Evolutionary conservation across 768 basidiomycete genomes (phyloP), one percentile per base, ranked within the genome.

Genomic region (Mycena maculata): DNA sequence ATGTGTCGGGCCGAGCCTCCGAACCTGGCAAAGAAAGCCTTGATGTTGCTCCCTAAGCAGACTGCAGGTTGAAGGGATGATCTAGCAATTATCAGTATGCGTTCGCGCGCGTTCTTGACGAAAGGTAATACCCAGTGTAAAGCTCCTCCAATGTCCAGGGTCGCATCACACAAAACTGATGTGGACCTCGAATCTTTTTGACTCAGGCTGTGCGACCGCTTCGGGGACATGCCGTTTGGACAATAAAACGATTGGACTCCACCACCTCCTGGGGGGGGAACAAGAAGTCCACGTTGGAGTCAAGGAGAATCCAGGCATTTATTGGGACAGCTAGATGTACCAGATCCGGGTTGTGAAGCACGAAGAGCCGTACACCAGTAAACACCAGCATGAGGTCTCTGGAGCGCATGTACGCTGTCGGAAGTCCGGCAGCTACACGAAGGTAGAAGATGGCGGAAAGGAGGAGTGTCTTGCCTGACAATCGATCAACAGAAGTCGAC

Each of bases 1-100:
- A 61, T 49, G 7, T 61, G 60, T 23, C 60, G 30, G 39, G 60
- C 60, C 23, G 60, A 61, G 41, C 60, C 60, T 53, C 60, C 60
- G 41, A 53, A 61, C 50, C 44, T 53, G 28, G 33, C 10, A 50
- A 53, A 61, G 42, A 61, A 61, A 44, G 45, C 30, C n/a, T 44
- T 38, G 20, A 61, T 52, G 30, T 61, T 28, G 39, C 2, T 20
- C 28, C 50, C 50, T 25, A 50, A 53, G 50, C 39, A 53, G 22
- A 30, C n/a, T 22, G 7, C 18, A 22, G 50, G 15, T 53, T 61
- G 49, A 42, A 61, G 60, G 39, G 50, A 61, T 7, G 60, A 61
- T 42, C 60, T 61, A 44, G n/a, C 36, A 30, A 6, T 25, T 39
- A 25, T 60, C 36, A 50, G 59, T 30, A 39, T 33, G 18, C 10